Evolutionary conservation across 441 rosid species (phyloP), one percentile per base, ranked within the genome.

Genomic region (Populus hybrid): DNA sequence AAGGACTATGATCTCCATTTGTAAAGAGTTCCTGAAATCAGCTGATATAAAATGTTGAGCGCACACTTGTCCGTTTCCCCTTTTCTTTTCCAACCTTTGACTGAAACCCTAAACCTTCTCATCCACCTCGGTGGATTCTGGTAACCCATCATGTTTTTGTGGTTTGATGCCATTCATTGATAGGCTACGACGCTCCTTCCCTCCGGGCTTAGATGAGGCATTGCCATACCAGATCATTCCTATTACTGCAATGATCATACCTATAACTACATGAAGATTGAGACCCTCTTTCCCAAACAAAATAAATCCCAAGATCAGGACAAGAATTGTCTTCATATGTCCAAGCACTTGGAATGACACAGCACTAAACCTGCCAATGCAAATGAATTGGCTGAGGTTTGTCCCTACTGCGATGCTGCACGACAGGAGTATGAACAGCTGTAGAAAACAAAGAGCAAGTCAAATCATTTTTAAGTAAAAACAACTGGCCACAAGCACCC

Each of bases 201-300:
- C 98, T 1, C 99, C 97, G 0, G 99, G 97, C 76, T 90, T 96
- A 10, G 97, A 88, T 12, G 99, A 93, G 81, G 96, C 97, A 42
- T 94, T 94, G 18, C 95, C 91, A 28, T 96, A 96, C 98, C 97
- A 96, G 75, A 96, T 69, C 99, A 96, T 96, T 34, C 99, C 99
- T 3, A 79, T 80, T 10, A 95, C 88, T 0, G 99, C 99, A n/a
- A 94, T 86, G 50, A 90, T 57, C 98, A 95, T 95, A 3, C 99
- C 98, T 61, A 95, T 20, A 10, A 95, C 81, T 32, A 95, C 98
- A 30, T 94, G 99, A 76, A 90, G 8, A 75, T 90, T 96, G 42
- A 96, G 91, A 76, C 97, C 99, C 80, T 96, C 99, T 73, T 91
- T 94, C 4, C 98, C 98, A 1, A 96, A 96, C 88, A 94, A 90